phyloP scores from a whole-genome alignment of 164 flowering plant species.

The Vitis cinerea region DNA sequence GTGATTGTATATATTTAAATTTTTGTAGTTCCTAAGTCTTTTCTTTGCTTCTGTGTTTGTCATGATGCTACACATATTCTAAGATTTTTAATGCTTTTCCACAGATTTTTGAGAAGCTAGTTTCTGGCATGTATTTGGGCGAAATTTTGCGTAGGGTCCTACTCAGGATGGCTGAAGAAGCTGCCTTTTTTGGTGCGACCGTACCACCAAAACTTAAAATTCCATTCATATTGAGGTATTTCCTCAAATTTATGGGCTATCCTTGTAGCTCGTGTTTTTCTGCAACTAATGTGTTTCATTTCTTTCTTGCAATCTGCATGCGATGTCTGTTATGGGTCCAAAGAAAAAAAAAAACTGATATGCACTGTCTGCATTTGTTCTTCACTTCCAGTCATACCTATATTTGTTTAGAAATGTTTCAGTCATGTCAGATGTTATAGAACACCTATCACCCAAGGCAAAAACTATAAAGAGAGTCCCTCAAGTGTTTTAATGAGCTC shows the following conservation, averaged over 20 bases:
- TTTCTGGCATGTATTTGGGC: constrained; percentile 92
- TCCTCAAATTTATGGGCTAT: not conserved
- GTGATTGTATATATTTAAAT: constrained; percentile 26
- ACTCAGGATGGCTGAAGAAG: constrained; percentile 78
- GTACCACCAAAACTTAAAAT: constrained; percentile 69
- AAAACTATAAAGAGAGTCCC: no score
- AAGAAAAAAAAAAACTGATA: no score
- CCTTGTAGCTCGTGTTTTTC: not conserved
- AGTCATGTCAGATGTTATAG: no score
- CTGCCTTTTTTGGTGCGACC: constrained; percentile 69
- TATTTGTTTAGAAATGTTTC: no score
- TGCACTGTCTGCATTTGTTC: no score
- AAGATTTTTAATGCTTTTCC: not conserved
- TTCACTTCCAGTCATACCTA: no score
- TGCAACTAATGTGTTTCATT: no score
- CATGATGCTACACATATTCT: not conserved
- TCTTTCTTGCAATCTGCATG: no score
- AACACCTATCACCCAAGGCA: no score
- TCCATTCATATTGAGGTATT: constrained; percentile 62
- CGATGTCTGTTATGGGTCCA: no score
- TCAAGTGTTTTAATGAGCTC: no score
- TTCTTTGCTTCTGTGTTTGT: not conserved
- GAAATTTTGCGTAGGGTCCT: constrained; percentile 77
- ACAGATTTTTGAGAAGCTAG: constrained; percentile 83
- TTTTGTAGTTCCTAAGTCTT: not conserved